Evolutionary conservation across 495 filamentous ascomycete species (phyloP), one percentile per base, ranked within the genome.

Genomic region (Aspergillus heteromorphus): DNA sequence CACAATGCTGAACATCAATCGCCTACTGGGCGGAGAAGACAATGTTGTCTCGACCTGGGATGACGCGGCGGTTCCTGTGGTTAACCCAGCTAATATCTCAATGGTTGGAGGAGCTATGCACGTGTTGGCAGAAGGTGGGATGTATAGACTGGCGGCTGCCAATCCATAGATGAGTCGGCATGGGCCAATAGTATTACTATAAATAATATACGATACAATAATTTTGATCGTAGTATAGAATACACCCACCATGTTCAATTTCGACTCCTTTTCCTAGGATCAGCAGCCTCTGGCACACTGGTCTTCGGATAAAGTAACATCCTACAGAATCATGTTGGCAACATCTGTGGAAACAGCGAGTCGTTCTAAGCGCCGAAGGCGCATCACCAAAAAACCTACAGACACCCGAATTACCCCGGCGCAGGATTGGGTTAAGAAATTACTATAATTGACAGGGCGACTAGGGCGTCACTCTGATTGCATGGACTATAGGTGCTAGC

Each of bases 1-100:
- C 59, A 73, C 70, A 19, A 67, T 79, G 55, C 60, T 78, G 59
- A 81, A 80, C 55, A 60, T 73, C 16, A 54, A 60, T 30, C 60
- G 57, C 10, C 25, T 68, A 5, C 29, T 68, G 21, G 40, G 19
- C 25, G 60, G 60, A 1, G 51, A 63, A 18, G 8, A 38, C 8
- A 65, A 49, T 3, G 65, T 65, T 9, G 51, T 48, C 20, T 40
- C 65, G 30, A 59, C 48, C 0, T 63, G 63, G 63, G 58, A 56
- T 3, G 63, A 63, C 56, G 60, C 58, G 30, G 36, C 45, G 16
- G 18, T 48, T 10, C 45, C 48, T 0, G 45, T 56, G 0, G 21
- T 54, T 23, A 40, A 40, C 2, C 56, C 59, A 21, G 36, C n/a
- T 4, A 45, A 48, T 23, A 30, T 62, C 23, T 16, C 34, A 14